These are phyloP conservation scores for Fusarium torreyae DNA, from an alignment of 2,329 filamentous ascomycete genomes.

Conservation along the genomic window DNA sequence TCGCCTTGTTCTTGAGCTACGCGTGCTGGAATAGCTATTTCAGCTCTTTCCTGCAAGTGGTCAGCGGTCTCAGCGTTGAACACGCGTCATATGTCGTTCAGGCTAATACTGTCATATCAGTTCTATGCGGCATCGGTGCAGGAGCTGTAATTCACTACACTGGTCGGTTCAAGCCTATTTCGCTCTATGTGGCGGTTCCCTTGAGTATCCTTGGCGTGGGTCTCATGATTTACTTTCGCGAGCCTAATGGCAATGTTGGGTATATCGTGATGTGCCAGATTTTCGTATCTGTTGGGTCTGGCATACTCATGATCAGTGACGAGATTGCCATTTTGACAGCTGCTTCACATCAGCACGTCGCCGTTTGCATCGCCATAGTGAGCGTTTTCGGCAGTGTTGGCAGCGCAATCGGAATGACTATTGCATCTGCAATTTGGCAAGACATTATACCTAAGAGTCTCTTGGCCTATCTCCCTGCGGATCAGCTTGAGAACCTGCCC, in stretches of 20 bases:
- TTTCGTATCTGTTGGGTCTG: conserved; percentile 28
- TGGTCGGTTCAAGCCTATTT: conserved; percentile 32
- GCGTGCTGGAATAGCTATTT: conserved; percentile 59
- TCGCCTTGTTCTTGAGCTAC: conserved; percentile 55
- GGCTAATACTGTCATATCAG: conserved; percentile 56
- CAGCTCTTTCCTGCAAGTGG: conserved; percentile 58
- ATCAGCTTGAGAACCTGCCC: conserved; percentile 53
- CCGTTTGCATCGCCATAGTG: conserved; percentile 28
- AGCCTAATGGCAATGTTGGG: conserved; percentile 26
- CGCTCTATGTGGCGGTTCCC: conserved; percentile 31
- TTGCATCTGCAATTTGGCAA: conserved; percentile 44
- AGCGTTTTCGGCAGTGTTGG: conserved; percentile 33
- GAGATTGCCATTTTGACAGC: conserved; percentile 43
- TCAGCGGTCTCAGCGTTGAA: conserved; percentile 55
- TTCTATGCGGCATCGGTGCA: conserved; percentile 43
- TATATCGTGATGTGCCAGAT: conserved; percentile 35
- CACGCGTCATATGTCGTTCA: conserved; percentile 57
- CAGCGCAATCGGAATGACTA: conserved; percentile 28
- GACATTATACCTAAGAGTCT: conserved; percentile 58
- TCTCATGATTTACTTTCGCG: conserved; percentile 39
- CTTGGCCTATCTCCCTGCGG: conserved; percentile 55
- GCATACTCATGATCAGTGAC: conserved; percentile 26
- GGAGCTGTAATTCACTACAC: conserved; percentile 26
- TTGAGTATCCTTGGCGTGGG: conserved; percentile 29
- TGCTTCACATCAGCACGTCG: conserved; percentile 36